Conservation (phyloP, 768 basidiomycete species). For the Collybia mongolica region DNA sequence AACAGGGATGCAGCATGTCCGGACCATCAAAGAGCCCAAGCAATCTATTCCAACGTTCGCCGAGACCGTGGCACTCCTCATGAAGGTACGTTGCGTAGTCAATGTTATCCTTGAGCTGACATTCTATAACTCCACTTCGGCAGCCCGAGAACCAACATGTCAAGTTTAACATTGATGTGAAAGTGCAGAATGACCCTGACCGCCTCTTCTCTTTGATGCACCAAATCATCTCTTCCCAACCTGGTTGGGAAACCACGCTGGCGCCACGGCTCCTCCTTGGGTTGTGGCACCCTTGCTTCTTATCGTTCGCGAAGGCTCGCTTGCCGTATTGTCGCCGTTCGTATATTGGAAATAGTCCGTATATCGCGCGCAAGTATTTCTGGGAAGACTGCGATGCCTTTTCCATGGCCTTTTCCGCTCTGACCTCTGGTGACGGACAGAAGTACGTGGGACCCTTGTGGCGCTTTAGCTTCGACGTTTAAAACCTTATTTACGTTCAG, state of each 20-base stretch:
- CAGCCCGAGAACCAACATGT: constrained; percentile 76
- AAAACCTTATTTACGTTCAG: constrained; percentile 29
- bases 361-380: constrained; percentile 81
- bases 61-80: constrained; percentile 76
- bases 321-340: constrained; percentile 84
- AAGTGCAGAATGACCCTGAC: constrained; percentile 88
- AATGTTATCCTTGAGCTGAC: constrained; percentile 12
- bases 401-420: constrained; percentile 72
- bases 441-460: constrained; percentile 41
- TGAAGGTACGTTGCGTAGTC: constrained; percentile 51
- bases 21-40: constrained; percentile 75
- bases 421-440: constrained; percentile 73
- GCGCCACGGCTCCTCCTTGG: constrained; percentile 82
- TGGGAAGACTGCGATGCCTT: constrained; percentile 88
- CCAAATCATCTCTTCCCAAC: constrained; percentile 57
- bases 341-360: constrained; percentile 76
- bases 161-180: constrained; percentile 89
- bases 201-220: constrained; percentile 83
- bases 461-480: background rate
- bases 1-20: constrained; percentile 73
- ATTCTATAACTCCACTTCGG: constrained; percentile 2
- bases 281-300: constrained; percentile 90
- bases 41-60: constrained; percentile 90
- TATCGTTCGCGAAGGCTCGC: constrained; percentile 68
- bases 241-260: constrained; percentile 70